phyloP scores from a whole-genome alignment of 179 eudicot species.

The Monotropa hypopitys region DNA sequence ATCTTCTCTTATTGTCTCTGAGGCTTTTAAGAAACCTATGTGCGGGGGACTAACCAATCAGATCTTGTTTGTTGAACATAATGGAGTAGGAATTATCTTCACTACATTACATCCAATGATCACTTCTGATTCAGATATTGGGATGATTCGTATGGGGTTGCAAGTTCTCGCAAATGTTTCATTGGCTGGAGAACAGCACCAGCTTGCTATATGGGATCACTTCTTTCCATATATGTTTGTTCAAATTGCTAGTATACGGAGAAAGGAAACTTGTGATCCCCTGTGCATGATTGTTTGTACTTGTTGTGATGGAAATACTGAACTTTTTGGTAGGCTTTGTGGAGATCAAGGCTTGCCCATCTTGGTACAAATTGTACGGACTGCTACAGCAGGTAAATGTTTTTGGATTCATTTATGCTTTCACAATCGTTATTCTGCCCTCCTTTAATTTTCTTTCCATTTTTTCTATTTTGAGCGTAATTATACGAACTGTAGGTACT shows the following conservation, averaged over 20 bases:
- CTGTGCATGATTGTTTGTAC: constrained; percentile 60
- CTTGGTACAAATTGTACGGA: constrained; percentile 38
- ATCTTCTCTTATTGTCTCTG: constrained; percentile 37
- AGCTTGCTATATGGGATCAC: constrained; percentile 39
- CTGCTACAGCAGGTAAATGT: constrained; percentile 44
- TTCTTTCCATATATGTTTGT: constrained; percentile 39
- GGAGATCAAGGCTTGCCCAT: constrained; percentile 34
- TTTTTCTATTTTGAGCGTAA: background rate
- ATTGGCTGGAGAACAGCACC: constrained; percentile 55
- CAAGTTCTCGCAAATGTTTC: constrained; percentile 71
- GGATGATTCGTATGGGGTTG: constrained; percentile 42
- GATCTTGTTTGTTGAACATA: constrained; percentile 38
- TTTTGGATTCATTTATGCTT: background rate
- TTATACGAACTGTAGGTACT: background rate
- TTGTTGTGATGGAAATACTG: constrained; percentile 34
- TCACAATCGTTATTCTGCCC: background rate
- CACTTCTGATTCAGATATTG: constrained; percentile 23
- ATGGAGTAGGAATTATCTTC: constrained; percentile 41
- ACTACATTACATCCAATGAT: constrained; percentile 18
- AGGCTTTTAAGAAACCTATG: constrained; percentile 75
- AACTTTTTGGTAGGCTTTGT: constrained; percentile 29
- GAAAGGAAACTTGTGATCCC: constrained; percentile 61
- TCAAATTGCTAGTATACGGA: constrained; percentile 36
- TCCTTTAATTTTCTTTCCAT: background rate
- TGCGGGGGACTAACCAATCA: constrained; percentile 63